Evolutionary conservation across 2,329 filamentous ascomycete species (phyloP), one percentile per base, ranked within the genome.

Genomic region (Macrophomina pseudophaseolina): DNA sequence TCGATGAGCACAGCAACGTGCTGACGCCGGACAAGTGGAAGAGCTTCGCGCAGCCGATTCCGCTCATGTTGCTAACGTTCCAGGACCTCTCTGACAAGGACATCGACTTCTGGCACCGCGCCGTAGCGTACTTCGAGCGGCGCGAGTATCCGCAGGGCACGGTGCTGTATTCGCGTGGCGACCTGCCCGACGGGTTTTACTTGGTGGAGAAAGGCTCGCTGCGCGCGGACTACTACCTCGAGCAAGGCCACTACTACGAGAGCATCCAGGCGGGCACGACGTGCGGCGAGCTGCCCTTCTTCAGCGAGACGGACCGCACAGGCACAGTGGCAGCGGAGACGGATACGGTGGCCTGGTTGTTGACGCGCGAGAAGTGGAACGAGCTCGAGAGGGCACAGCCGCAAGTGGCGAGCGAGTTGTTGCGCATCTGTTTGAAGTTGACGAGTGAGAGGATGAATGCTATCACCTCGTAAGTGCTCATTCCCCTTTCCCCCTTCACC

Each of bases 281-380:
- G 0, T 98, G 94, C 72, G 95, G 95, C 42, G 95, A 99, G 80
- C 80, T 99, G 64, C 95, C 95, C 0, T 99, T 99, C 81, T 99
- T 99, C 80, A 93, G 90, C 2, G 92, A 96, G 74, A 98, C 94
- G 1, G 84, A 87, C 63, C 87, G 95, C 18, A 98, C 94, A 4
- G 93, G 93, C 1, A 97, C 91, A 0, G 93, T 96, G 11, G 84
- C 89, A 51, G 92, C 92, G 1, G 94, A 98, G 76, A 86, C 89
- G 64, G 90, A 94, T 71, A 91, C 90, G 69, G 88, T 95, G 0
- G 88, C 90, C 5, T 99, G 95, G 95, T 80, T 90, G 69, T 86
- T 99, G 81, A 90, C 90, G 67, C 81, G 82, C 12, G 86, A 89
- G 53, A 84, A 85, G 63, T 99, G 94, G 92, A 83, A 84, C 64